Base-by-base conservation (phyloP, 2,329 filamentous ascomycete species). In the Xylariaceae sp. region DNA sequence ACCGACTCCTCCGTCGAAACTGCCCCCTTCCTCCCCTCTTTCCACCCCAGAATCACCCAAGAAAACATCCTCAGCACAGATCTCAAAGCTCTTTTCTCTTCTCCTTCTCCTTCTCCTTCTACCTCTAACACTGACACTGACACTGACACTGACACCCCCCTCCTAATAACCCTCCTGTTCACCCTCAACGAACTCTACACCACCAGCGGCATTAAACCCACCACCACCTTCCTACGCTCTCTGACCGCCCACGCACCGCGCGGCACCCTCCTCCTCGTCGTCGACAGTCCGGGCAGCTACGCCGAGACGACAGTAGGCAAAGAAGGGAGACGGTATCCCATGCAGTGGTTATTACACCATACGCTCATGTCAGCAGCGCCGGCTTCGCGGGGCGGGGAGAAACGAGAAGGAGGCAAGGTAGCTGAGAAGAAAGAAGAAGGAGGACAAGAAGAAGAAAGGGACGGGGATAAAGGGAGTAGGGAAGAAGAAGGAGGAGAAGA, bases 151-250 rank as follows among this genome's bases (percentile, higher is more conserved):
- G 9, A 4, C 27, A 34, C 7, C 53, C 58, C 1, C 74, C 79
- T 78, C 3, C 72, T 96, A 0, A 76, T 95, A 11, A 96, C 91
- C 0, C 73, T 97, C 9, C 83, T 97, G 72, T 99, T 97, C 76
- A 96, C 92, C 0, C 80, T 97, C 46, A 97, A 97, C 70, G 94
- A 99, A 72, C 83, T 99, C 0, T 97, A 96, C 74, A 87, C 88
- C 0, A 77, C 82, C 0, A 89, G 86, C 1, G 82, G 91, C 29
- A 76, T 84, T 47, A 77, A 84, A 2, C 83, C 84, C 62, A 90
- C 92, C 0, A 95, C 92, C 0, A 75, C 76, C 3, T 86, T 97
- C 60, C 76, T 99, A 0, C 78, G 90, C 3, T 75, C 75, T 0
- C 73, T 96, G 19, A 89, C 87, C 0, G 74, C 80, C 1, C 62